A percentile compares a stretch with the other conserved stretches of the same genome.
Evolutionary conservation across 2,329 filamentous ascomycete genomes (phyloP).

Genomic region (Ceratocystis lukuohia): DNA sequence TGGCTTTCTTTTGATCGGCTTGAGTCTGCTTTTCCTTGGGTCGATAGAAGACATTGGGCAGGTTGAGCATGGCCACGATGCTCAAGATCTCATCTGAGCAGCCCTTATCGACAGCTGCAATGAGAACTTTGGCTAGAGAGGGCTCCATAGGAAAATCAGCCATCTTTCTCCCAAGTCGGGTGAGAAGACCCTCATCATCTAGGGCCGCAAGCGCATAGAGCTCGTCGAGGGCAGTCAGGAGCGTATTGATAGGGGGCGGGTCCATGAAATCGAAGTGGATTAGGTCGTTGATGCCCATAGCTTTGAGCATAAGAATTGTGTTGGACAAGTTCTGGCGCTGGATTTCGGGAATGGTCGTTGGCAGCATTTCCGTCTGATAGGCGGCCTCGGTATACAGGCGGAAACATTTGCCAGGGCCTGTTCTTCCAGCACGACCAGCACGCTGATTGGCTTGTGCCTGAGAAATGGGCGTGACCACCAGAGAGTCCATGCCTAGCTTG

Average conservation of each 20-base stretch:
- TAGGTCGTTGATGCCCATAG: constrained; percentile 97
- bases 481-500: constrained; percentile 92
- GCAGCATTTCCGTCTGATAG: constrained; percentile 92
- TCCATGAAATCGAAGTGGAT: constrained; percentile 99
- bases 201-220: constrained; percentile 82
- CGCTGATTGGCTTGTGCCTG: constrained; percentile 94
- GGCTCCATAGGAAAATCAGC: constrained; percentile 98
- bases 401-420: constrained; percentile 92
- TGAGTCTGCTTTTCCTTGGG: constrained; percentile 95
- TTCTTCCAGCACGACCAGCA: constrained; percentile 82
- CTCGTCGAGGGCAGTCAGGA: constrained; percentile 91
- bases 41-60: constrained; percentile 79
- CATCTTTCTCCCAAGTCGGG: constrained; percentile 88
- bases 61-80: constrained; percentile 88
- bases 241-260: constrained; percentile 90
- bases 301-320: constrained; percentile 95
- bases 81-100: constrained; percentile 91
- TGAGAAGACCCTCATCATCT: constrained; percentile 89
- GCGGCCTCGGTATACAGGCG: constrained; percentile 89
- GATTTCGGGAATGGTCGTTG: constrained; percentile 91
- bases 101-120: constrained; percentile 70
- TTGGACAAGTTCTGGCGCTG: constrained; percentile 85
- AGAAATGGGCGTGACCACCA: constrained; percentile 90
- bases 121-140: constrained; percentile 76
- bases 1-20: constrained; percentile 93